Conservation (phyloP, 768 basidiomycete genomes). For the Naematelia aurantialba region DNA sequence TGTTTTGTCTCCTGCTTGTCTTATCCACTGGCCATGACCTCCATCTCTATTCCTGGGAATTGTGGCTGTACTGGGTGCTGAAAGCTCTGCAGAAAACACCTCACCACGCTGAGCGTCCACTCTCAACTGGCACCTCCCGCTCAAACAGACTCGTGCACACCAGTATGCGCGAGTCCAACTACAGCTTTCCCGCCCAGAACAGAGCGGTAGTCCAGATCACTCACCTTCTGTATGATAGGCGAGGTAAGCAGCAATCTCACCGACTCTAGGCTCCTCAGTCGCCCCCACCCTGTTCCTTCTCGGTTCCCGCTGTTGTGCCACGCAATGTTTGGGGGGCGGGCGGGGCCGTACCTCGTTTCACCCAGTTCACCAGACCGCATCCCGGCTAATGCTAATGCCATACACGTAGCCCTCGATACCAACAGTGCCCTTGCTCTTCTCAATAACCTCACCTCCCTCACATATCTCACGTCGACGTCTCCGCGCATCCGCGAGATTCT, state of each 20-base stretch:
- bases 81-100: too few relatives aligned
- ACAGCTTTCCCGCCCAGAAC: constrained; percentile 89
- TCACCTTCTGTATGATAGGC: constrained; percentile 86
- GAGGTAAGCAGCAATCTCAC: constrained; percentile 66
- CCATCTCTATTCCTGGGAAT: too few relatives aligned
- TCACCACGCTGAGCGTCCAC: neutral
- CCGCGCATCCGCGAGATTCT: constrained; percentile 97
- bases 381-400: constrained; percentile 3
- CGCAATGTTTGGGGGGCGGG: neutral
- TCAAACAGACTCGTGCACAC: neutral
- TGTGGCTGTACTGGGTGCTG: too few relatives aligned
- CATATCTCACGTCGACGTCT: constrained; percentile 93
- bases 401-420: constrained; percentile 49
- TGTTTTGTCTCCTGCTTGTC: neutral
- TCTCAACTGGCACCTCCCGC: neutral
- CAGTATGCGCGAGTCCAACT: constrained; percentile 88
- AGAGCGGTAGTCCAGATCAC: constrained; percentile 92
- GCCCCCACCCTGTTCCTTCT: neutral
- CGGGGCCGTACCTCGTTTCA: neutral
- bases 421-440: constrained; percentile 58
- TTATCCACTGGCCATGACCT: too few relatives aligned
- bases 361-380: neutral
- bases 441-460: constrained; percentile 92
- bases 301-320: neutral
- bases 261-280: too few relatives aligned